Conservation (phyloP, 129 eudicot species). For the Flaveria bidentis region DNA sequence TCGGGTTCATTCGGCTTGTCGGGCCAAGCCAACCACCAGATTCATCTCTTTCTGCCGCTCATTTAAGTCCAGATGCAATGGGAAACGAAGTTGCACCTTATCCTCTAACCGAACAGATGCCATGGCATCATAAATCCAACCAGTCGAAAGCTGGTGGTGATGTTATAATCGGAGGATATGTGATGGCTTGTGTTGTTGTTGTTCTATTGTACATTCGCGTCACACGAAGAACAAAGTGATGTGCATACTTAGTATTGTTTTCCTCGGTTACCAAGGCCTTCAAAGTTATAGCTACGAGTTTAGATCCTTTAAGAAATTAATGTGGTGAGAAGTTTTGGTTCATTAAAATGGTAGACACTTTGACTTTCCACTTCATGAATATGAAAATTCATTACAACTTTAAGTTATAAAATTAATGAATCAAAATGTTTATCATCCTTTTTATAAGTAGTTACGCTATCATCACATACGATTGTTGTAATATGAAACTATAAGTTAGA, state of each 20-base stretch:
- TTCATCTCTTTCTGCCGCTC: constrained; percentile 2
- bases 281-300: neutral
- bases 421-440: neutral
- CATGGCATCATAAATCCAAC: constrained; percentile 34
- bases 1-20: neutral
- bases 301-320: neutral
- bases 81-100: neutral
- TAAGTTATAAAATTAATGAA: neutral
- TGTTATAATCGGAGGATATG: constrained; percentile 58
- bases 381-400: neutral
- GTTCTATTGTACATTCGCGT: constrained; percentile 49
- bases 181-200: constrained; percentile 47
- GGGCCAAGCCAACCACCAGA: constrained; percentile 30
- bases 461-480: neutral
- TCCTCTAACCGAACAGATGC: constrained; percentile 27
- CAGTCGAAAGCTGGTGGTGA: constrained; percentile 50
- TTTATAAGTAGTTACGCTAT: neutral
- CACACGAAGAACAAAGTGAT: constrained; percentile 31
- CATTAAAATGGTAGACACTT: neutral
- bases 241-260: constrained; percentile 11
- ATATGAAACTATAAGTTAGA: no score
- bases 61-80: neutral
- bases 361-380: neutral
- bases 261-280: neutral
- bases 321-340: neutral